Base-by-base conservation (phyloP, 805 yeast species). In the Torulaspora microellipsoides region DNA sequence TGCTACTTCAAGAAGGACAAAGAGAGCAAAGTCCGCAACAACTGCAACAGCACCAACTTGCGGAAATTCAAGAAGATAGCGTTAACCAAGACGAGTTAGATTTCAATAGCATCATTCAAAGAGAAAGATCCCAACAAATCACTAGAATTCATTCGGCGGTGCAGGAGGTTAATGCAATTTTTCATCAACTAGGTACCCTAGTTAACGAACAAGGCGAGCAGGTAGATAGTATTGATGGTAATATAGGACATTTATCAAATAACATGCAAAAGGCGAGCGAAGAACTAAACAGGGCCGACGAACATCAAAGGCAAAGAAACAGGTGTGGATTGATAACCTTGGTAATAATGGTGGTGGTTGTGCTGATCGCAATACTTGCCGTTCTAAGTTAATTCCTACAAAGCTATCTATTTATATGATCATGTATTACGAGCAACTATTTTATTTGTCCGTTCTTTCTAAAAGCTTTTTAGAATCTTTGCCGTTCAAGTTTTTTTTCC, bases 131-230 rank as follows among this genome's bases (percentile, higher is more conserved):
- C 41, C 67, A 77, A 17, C 93, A 87, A 48, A 84, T 90, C 27
- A 70, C 72, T 27, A 80, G 78, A 48, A 82, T 89, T 8, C 81
- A 83, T 34, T 78, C 78, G 33, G 95, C 95, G 0, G 87, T 89
- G 9, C 76, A 73, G 41, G 96, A 90, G 52, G 86, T 90, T 33
- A 89, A 90, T 62, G 74, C 88, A 8, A 89, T 90, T 3, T 89
- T 88, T 62, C 80, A 80, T 52, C 95, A 89, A 55, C 64, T 90
- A 44, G 88, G 89, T 12, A 75, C 78, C 31, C 67, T 90, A 54
- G 93, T 90, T 2, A 71, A 75, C 40, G 90, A 87, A 62, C 97
- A 90, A 60, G 96, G 95, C 5, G 81, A 77, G 27, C 89, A 85
- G 52, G 73, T 90, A 13, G 95, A 88, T 57, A 78, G 89, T 0